A percentile compares a stretch with the other conserved stretches of the same genome.
phyloP scores from a whole-genome alignment of 495 filamentous ascomycete species.

The Sordaria brevicollis region DNA sequence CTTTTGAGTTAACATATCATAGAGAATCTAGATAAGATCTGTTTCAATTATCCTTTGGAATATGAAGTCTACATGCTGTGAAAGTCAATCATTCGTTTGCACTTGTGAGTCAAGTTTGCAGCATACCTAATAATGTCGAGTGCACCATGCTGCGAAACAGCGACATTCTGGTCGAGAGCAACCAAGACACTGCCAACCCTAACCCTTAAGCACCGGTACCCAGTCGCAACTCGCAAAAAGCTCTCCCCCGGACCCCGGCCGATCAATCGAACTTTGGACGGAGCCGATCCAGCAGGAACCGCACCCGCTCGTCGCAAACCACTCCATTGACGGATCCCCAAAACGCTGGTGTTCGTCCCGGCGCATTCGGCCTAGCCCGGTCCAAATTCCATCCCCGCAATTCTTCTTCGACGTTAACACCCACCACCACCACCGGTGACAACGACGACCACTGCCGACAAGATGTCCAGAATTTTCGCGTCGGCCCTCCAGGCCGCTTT shows the following conservation, averaged over 20 bases:
- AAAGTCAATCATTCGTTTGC: background rate
- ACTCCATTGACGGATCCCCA: background rate
- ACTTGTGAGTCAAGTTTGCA: background rate
- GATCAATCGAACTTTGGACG: background rate
- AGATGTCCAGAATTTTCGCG: background rate
- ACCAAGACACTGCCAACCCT: background rate
- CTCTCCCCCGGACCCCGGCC: background rate
- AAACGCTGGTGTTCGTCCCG: background rate
- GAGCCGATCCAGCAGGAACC: background rate
- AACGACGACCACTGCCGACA: background rate
- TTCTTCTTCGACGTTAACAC: background rate
- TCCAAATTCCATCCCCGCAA: background rate
- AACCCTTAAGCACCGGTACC: background rate
- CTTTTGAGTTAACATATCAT: background rate
- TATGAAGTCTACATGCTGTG: background rate
- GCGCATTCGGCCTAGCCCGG: background rate
- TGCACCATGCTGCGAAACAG: background rate
- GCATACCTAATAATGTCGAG: background rate
- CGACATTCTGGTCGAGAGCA: background rate
- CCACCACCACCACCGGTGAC: background rate
- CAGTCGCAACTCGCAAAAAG: background rate
- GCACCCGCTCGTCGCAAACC: background rate
- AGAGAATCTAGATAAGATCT: background rate
- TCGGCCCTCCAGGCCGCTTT: conserved; percentile 12
- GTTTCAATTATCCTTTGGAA: background rate